Conservation (phyloP, 2,329 filamentous ascomycete genomes). For the Colletotrichum truncatum region DNA sequence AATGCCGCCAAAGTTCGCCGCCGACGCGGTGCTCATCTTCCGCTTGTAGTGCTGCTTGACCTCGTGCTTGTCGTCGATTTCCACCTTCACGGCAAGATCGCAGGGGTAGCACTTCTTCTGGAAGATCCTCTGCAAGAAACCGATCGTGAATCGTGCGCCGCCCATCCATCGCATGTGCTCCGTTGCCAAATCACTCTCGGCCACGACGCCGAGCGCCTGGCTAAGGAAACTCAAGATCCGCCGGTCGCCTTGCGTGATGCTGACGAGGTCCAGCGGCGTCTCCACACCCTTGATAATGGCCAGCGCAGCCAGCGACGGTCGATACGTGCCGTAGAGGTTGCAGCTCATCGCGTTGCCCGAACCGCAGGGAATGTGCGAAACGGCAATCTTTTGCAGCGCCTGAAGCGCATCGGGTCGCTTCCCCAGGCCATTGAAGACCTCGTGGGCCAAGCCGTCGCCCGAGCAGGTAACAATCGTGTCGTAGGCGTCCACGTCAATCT, state of each 20-base stretch:
- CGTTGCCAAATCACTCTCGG: slow-evolving; percentile 88
- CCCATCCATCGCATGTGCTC: slow-evolving; percentile 97
- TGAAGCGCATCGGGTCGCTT: slow-evolving; percentile 77
- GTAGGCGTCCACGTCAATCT: slow-evolving; percentile 80
- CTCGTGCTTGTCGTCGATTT: slow-evolving; percentile 76
- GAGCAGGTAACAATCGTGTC: slow-evolving; percentile 91
- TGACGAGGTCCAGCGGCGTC: slow-evolving; percentile 87
- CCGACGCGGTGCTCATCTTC: slow-evolving; percentile 48
- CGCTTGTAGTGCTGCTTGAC: slow-evolving; percentile 78
- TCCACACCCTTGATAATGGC: slow-evolving; percentile 86
- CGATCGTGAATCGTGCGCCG: slow-evolving; percentile 82
- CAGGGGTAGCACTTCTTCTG: slow-evolving; percentile 85
- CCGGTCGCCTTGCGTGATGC: slow-evolving; percentile 81
- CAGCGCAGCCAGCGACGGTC: slow-evolving; percentile 79
- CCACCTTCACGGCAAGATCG: slow-evolving; percentile 86
- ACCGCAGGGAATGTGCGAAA: slow-evolving; percentile 90
- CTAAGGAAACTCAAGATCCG: slow-evolving; percentile 89
- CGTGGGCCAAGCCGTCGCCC: slow-evolving; percentile 90
- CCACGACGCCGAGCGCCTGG: slow-evolving; percentile 88
- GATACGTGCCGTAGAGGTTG: slow-evolving; percentile 86
- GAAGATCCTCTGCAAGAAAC: slow-evolving; percentile 80
- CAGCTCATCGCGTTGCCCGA: slow-evolving; percentile 94
- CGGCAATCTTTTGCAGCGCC: slow-evolving; percentile 80
- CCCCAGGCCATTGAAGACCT: slow-evolving; percentile 93
- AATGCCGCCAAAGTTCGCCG: slow-evolving; percentile 40